Evolutionary conservation across 768 basidiomycete species (phyloP).

Genomic region (Hemileccinum impolitum): DNA sequence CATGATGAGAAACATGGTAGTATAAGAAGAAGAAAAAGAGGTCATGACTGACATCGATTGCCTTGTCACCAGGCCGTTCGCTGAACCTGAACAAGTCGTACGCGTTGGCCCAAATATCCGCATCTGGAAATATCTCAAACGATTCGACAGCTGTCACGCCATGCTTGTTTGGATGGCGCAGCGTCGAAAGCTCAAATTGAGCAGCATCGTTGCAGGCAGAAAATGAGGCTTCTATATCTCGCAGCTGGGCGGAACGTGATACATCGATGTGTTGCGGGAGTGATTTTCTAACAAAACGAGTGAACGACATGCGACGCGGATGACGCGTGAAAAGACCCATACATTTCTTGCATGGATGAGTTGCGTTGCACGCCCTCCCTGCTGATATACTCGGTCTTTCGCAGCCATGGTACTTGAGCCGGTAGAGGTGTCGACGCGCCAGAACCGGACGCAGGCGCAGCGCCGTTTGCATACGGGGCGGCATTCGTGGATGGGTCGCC

Average conservation of each 20-base stretch:
- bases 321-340: slow-evolving; percentile 27
- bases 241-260: slow-evolving; percentile 69
- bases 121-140: slow-evolving; percentile 81
- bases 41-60: slow-evolving; percentile 52
- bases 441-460: slow-evolving; percentile 32
- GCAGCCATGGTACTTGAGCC: slow-evolving; percentile 81
- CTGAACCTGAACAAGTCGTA: slow-evolving; percentile 86
- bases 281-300: slow-evolving; percentile 43
- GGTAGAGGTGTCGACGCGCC: slow-evolving; percentile 45
- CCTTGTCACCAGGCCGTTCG: slow-evolving; percentile 79
- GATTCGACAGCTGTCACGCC: slow-evolving; percentile 73
- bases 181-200: slow-evolving; percentile 50
- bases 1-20: not conserved
- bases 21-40: not conserved
- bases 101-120: slow-evolving; percentile 84
- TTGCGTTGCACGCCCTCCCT: slow-evolving; percentile 50
- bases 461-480: slow-evolving; percentile 40
- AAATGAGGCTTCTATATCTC: slow-evolving; percentile 79
- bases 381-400: slow-evolving; percentile 88
- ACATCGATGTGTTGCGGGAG: slow-evolving; percentile 56
- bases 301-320: not conserved
- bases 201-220: slow-evolving; percentile 49
- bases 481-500: slow-evolving; percentile 56
- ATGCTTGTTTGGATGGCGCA: slow-evolving; percentile 80
- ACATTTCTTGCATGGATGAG: slow-evolving; percentile 53